Base-by-base conservation (phyloP, 495 filamentous ascomycete genomes). In the Tetracladium setigerum region DNA sequence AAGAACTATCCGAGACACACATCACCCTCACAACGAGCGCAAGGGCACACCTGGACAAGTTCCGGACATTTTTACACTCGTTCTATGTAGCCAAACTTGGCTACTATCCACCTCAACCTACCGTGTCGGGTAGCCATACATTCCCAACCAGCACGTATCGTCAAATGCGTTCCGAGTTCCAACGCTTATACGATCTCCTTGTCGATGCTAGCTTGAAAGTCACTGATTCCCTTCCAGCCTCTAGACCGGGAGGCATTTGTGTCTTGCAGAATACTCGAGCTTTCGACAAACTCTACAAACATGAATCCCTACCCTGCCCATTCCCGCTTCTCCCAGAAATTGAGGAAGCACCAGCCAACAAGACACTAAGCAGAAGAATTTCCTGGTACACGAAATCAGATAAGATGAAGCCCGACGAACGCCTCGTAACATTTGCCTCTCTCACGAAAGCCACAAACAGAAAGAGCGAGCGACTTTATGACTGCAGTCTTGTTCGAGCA, bases 91-190 rank as follows among this genome's bases (percentile, higher is more conserved):
- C 65, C 13, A 78, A 74, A 50, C 72, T 81, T 37, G 81, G 82
- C 4, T 81, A 78, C 57, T 86, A 81, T 59, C 82, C 82, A 1
- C 82, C 82, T 4, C 58, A 62, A 4, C 59, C 58, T 0, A 48
- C 51, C 37, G 60, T 66, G 22, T 13, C 10, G 2, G 32, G 43
- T 4, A 61, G 53, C 13, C 51, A 61, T 12, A 60, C 69, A 10
- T 79, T 79, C 49, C 68, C 75, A n/a, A 71, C 71, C 47, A 55
- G 66, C 4, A 57, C 77, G 2, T 78, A 72, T 54, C 60, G 54
- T 18, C 63, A 64, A 14, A 83, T 86, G 78, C 73, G 73, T 32
- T 57, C 66, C 16, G 82, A 86, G 46, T 80, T 86, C 50, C 71
- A 74, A 19, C 71, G 69, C 16, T 66, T 86, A 0, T 84, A 82